Evolutionary conservation across 2,329 filamentous ascomycete species (phyloP).

Genomic region (Colletotrichum sp.): DNA sequence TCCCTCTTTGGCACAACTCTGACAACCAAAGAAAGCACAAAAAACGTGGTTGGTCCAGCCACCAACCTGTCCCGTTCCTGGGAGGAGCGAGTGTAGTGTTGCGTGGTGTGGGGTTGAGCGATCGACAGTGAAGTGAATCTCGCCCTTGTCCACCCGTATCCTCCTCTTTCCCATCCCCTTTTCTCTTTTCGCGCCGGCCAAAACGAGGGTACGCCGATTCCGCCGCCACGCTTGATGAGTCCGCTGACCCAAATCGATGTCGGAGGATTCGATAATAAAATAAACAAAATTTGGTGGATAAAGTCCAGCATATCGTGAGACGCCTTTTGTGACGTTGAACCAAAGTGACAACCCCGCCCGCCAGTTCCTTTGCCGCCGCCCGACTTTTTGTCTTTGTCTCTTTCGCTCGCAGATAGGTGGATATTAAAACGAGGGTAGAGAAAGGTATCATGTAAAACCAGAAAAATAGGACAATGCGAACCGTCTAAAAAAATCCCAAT

Average conservation of each 20-base stretch:
- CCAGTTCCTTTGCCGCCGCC: slow-evolving; percentile 3
- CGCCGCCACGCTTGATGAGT: not conserved
- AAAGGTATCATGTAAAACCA: slow-evolving; percentile 16
- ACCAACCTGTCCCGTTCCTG: not conserved
- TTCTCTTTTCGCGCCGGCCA: not conserved
- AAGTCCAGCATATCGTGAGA: slow-evolving; percentile 17
- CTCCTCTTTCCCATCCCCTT: not conserved
- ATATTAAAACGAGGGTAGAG: slow-evolving; percentile 22
- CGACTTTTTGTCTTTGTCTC: slow-evolving; percentile 19
- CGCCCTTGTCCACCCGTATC: not conserved
- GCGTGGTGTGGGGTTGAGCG: not conserved
- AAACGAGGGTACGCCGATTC: not conserved
- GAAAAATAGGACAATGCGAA: not conserved
- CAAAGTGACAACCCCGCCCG: slow-evolving; percentile 12
- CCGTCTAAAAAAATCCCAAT: slow-evolving; percentile 9
- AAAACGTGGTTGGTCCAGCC: not conserved
- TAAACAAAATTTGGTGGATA: not conserved
- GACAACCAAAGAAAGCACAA: not conserved
- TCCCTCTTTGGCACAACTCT: slow-evolving; percentile 3
- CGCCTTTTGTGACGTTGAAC: slow-evolving; percentile 8
- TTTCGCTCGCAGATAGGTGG: slow-evolving; percentile 20
- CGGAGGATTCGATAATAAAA: not conserved
- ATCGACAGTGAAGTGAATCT: slow-evolving; percentile 5
- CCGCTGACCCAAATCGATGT: not conserved
- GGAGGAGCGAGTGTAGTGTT: not conserved